Percentiles rank a stretch among this genome's conserved stretches.
These are phyloP conservation scores for Cercis canadensis DNA, from an alignment of 306 rosid genomes.

Conservation along the genomic window DNA sequence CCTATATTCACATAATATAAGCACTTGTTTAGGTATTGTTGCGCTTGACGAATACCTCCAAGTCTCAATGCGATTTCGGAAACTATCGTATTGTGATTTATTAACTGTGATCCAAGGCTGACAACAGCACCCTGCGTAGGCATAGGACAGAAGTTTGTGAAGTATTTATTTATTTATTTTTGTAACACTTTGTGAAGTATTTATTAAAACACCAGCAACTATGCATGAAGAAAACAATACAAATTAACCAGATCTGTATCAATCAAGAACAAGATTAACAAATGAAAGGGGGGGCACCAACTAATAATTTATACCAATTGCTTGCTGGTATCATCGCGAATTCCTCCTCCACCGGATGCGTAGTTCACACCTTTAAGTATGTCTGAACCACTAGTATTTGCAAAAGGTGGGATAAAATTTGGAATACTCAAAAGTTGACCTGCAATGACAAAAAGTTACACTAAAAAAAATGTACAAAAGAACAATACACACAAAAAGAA, in stretches of 20 bases:
- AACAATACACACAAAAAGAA: too few species aligned
- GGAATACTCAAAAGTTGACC: constrained; percentile 33
- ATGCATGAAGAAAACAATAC: too few species aligned
- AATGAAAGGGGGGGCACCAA: too few species aligned
- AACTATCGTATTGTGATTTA: constrained; percentile 41
- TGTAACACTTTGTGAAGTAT: too few species aligned
- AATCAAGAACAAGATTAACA: too few species aligned
- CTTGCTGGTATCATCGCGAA: constrained; percentile 12
- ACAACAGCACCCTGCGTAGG: constrained; percentile 52
- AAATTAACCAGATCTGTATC: too few species aligned
- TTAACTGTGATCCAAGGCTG: constrained; percentile 45
- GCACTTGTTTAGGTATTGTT: constrained; percentile 49
- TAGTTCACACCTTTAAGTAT: constrained; percentile 35
- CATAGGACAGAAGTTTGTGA: too few species aligned
- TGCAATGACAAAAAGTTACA: neutral
- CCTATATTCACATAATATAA: constrained; percentile 64
- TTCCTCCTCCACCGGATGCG: constrained; percentile 38
- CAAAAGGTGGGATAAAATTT: constrained; percentile 29
- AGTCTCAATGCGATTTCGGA: constrained; percentile 27
- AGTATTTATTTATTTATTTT: too few species aligned
- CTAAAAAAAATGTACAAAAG: neutral
- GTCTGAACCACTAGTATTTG: constrained; percentile 24
- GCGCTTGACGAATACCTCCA: constrained; percentile 27
- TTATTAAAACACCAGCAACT: too few species aligned
- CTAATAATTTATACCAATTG: neutral